Conservation (phyloP, 331 rosid species). For the Quercus tomentella region DNA sequence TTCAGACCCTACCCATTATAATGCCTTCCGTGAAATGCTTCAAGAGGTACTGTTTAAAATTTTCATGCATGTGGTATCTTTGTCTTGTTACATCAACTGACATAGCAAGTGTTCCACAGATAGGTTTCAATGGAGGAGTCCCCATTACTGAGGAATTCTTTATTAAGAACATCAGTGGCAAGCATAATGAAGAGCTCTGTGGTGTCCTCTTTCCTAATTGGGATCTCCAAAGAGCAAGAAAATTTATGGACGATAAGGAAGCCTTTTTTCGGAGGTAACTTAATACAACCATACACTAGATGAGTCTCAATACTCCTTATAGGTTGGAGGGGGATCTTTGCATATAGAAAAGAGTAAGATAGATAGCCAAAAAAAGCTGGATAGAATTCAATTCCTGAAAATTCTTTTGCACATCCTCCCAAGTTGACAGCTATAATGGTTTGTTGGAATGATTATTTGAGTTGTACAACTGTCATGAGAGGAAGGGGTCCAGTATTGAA, state of each 20-base stretch:
- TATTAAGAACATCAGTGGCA: conserved; percentile 32
- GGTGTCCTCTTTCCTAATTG: conserved; percentile 34
- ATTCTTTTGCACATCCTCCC: neutral
- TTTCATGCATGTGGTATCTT: neutral
- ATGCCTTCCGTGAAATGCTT: conserved; percentile 43
- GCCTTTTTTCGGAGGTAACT: conserved; percentile 29
- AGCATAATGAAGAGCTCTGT: conserved; percentile 36
- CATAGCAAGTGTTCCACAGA: conserved; percentile 6
- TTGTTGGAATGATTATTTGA: neutral
- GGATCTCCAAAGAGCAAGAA: conserved; percentile 33
- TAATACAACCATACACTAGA: neutral
- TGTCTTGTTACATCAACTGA: neutral
- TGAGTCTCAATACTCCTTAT: neutral
- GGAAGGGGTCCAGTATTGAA: neutral
- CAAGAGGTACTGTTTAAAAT: conserved; percentile 17
- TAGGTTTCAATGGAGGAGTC: conserved; percentile 44
- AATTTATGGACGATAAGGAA: conserved; percentile 36
- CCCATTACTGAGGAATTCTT: conserved; percentile 47
- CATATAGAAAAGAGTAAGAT: neutral
- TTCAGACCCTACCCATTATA: conserved; percentile 40
- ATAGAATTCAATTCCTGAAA: neutral
- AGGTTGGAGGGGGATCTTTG: neutral
- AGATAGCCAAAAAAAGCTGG: neutral
- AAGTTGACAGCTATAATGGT: neutral
- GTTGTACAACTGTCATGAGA: neutral